Base-by-base conservation (phyloP, 148 eudicot genomes). In the Bassia scoparia region DNA sequence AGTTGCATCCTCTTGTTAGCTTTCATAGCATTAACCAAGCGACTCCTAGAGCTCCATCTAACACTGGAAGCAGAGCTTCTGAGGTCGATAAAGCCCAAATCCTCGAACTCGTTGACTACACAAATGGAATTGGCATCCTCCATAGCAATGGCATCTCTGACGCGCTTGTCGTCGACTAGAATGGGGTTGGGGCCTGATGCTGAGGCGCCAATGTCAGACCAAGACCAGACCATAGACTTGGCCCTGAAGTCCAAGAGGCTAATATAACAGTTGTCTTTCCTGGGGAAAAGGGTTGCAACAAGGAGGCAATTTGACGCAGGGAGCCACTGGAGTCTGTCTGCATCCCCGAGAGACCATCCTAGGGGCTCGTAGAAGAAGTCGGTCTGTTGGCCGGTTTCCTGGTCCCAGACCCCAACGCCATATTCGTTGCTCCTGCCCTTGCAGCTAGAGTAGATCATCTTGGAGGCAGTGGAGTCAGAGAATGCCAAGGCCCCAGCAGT, bases 361-460 rank as follows among this genome's bases (percentile, higher is more conserved):
- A 69, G 29, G 10, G 97, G 97, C 61, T 93, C 97, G 72, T 91
- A 91, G 78, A 86, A 91, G 73, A 94, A 94, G 63, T 94, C 98
- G 5, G 82, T 73, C 35, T 94, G 98, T 33, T 88, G 82, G 0
- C 98, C 98, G 0, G 91, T 89, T n/a, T 81, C 67, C 74, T 84
- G 89, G 61, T 94, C 98, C 98, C 98, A 94, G 3, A 88, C 88
- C 0, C 97, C 96, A 50, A 94, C 77, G 3, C 98, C 98, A 38
- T 94, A 91, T 59, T 91, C 97, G 30, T 94, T 88, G 76, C 92
- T 91, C 72, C 97, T 77, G 0, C 98, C 97, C 75, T 89, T 91
- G 64, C 98, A 94, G 65, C 98, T 89, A 10, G 93, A 84, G 64
- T 83, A 94, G 13, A 94, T 80, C 68, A 83, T 85, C 46, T 72